Evolutionary conservation across 2,329 filamentous ascomycete species (phyloP).

Genomic region (Aspergillus ruber): DNA sequence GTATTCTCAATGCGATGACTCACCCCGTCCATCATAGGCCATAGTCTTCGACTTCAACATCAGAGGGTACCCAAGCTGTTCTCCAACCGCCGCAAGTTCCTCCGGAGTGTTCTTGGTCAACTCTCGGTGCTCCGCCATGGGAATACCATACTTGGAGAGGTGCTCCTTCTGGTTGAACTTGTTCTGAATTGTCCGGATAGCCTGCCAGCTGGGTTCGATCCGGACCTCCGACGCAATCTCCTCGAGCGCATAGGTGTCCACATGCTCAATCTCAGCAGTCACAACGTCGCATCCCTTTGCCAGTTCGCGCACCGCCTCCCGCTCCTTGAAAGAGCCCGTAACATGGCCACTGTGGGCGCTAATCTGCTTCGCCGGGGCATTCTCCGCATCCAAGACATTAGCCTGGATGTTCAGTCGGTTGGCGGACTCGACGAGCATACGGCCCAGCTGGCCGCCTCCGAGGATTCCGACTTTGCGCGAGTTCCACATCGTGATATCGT

Average conservation of each 20-base stretch:
- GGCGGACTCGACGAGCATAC: conserved; percentile 90
- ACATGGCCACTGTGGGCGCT: conserved; percentile 69
- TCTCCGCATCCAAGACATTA: conserved; percentile 69
- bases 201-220: conserved; percentile 77
- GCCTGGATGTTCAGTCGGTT: conserved; percentile 70
- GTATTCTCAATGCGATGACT: conserved; percentile 20
- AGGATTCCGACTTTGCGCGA: conserved; percentile 46
- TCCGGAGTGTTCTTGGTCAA: conserved; percentile 54
- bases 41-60: conserved; percentile 90
- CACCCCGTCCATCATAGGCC: conserved; percentile 83
- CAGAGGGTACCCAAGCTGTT: conserved; percentile 68
- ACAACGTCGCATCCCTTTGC: conserved; percentile 70
- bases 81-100: conserved; percentile 58
- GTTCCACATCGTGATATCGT: conserved; percentile 30
- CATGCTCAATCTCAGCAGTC: conserved; percentile 93
- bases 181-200: conserved; percentile 83
- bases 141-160: conserved; percentile 60
- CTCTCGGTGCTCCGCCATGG: conserved; percentile 64
- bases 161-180: conserved; percentile 88
- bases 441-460: conserved; percentile 70
- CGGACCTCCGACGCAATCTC: conserved; percentile 65
- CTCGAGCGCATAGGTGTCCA: conserved; percentile 82
- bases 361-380: conserved; percentile 78
- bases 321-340: conserved; percentile 80
- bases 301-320: conserved; percentile 70